Evolutionary conservation across 495 filamentous ascomycete genomes (phyloP).

Genomic region (Annulohypoxylon stygium): DNA sequence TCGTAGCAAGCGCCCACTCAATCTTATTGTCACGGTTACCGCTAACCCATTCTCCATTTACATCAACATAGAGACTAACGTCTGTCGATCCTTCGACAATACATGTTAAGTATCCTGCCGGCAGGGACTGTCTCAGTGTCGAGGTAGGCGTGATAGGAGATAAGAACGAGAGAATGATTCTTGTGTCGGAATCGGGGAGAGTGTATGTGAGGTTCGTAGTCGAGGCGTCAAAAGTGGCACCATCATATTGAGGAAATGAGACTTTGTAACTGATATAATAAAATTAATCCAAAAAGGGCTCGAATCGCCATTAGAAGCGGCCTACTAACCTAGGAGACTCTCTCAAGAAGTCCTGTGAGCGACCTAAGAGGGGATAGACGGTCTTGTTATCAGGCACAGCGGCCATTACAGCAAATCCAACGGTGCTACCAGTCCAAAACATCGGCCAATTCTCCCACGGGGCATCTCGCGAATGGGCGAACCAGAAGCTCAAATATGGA

Average conservation of each 20-base stretch:
- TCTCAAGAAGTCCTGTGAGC: conserved; percentile 83
- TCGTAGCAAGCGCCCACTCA: conserved; percentile 71
- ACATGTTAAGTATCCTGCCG: conserved; percentile 86
- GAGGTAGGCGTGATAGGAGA: conserved; percentile 95
- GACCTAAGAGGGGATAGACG: conserved; percentile 89
- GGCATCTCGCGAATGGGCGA: conserved; percentile 78
- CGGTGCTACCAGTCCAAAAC: conserved; percentile 87
- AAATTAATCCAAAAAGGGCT: conserved; percentile 6
- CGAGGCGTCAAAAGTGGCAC: conserved; percentile 88
- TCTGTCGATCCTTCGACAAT: conserved; percentile 76
- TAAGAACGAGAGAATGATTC: conserved; percentile 85
- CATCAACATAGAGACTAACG: conserved; percentile 86
- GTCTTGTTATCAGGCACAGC: conserved; percentile 74
- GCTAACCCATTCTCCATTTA: conserved; percentile 92
- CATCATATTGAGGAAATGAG: conserved; percentile 78
- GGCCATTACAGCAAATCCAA: conserved; percentile 86
- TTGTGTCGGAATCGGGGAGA: conserved; percentile 68
- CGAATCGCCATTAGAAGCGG: neutral
- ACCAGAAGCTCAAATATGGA: conserved; percentile 92
- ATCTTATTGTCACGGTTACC: conserved; percentile 77
- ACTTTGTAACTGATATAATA: conserved; percentile 66
- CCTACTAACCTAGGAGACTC: conserved; percentile 59
- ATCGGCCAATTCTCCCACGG: conserved; percentile 97
- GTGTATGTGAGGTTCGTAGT: conserved; percentile 91
- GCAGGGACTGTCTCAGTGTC: conserved; percentile 89